phyloP scores from a whole-genome alignment of 1,284 basidiomycete species.

The Cryptococcus neoformans region DNA sequence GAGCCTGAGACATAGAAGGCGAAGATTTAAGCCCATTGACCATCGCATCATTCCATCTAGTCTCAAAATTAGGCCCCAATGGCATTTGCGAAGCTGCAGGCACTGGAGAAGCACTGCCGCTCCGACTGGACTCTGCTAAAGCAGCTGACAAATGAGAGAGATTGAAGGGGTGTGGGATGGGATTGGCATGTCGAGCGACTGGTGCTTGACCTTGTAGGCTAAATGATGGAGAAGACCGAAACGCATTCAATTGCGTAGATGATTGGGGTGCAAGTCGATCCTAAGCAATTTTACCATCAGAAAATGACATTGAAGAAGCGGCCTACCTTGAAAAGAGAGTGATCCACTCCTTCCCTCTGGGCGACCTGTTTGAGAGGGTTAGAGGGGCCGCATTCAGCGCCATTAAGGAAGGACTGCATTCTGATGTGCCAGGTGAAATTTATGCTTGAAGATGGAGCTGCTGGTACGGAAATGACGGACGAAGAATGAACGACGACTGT shows the following conservation, averaged over 20 bases:
- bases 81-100: not conserved
- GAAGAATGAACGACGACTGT: no score
- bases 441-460: no score
- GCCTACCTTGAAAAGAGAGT: slow-evolving; percentile 58
- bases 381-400: slow-evolving; percentile 81
- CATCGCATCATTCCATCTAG: not conserved
- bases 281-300: not conserved
- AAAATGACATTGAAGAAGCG: not conserved
- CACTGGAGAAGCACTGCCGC: not conserved
- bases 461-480: no score
- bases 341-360: slow-evolving; percentile 87
- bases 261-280: not conserved
- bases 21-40: no score
- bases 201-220: not conserved
- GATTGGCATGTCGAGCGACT: slow-evolving; percentile 10
- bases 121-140: slow-evolving; percentile 15
- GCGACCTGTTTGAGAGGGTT: slow-evolving; percentile 89
- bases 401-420: slow-evolving; percentile 65
- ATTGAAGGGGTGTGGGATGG: slow-evolving; percentile 43
- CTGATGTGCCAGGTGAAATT: no score
- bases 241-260: not conserved
- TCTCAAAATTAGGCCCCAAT: not conserved
- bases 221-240: not conserved
- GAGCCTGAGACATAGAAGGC: no score
- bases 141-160: slow-evolving; percentile 53